Conservation (phyloP, 257 asterid genomes). For the Avicennia marina region DNA sequence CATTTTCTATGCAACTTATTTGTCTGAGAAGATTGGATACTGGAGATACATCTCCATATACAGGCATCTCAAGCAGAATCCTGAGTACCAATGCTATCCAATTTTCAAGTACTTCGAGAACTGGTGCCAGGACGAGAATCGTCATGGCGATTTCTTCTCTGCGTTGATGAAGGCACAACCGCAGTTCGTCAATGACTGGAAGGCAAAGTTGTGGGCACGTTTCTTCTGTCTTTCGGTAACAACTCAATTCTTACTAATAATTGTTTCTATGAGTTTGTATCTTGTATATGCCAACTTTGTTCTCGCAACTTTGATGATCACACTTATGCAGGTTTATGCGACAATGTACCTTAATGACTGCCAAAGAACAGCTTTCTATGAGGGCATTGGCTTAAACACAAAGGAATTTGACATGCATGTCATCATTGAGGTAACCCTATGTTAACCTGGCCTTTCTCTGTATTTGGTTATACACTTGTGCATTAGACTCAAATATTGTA, state of each 20-base stretch:
- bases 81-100: conserved; percentile 89
- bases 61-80: conserved; percentile 91
- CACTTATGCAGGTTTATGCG: conserved; percentile 70
- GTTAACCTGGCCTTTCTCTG: too few species aligned
- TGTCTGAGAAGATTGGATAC: conserved; percentile 85
- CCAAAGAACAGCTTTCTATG: conserved; percentile 81
- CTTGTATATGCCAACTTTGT: too few species aligned
- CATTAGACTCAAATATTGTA: too few species aligned
- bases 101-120: conserved; percentile 98
- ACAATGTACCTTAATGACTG: conserved; percentile 92
- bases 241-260: neutral
- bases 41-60: conserved; percentile 98
- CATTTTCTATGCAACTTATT: conserved; percentile 62
- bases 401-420: conserved; percentile 98
- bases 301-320: conserved; percentile 4
- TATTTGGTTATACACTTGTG: too few species aligned
- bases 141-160: conserved; percentile 99
- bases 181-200: conserved; percentile 99
- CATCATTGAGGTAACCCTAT: conserved; percentile 73
- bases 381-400: conserved; percentile 92
- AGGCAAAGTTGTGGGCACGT: conserved; percentile 97
- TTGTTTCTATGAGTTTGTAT: too few species aligned
- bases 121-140: conserved; percentile 99
- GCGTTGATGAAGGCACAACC: conserved; percentile 99
- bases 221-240: conserved; percentile 96